These are phyloP conservation scores for Astrocystis sublimbata DNA, from an alignment of 495 filamentous ascomycete genomes.

Conservation along the genomic window DNA sequence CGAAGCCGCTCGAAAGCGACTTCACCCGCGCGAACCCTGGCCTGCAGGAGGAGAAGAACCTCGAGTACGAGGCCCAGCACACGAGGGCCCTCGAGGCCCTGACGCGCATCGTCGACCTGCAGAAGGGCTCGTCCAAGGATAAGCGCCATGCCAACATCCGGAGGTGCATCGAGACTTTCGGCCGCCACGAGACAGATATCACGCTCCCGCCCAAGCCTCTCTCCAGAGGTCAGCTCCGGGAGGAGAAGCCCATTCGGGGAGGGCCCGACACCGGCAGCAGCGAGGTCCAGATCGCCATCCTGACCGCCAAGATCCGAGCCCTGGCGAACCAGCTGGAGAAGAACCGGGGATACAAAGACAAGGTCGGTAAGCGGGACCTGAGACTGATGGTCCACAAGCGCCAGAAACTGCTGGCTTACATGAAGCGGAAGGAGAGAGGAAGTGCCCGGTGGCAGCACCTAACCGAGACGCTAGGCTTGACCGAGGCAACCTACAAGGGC, in stretches of 20 bases:
- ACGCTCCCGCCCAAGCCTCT: conserved; percentile 57
- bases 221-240: conserved; percentile 38
- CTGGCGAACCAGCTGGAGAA: conserved; percentile 63
- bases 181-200: conserved; percentile 84
- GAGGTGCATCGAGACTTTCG: conserved; percentile 83
- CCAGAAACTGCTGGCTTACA: conserved; percentile 82
- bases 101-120: conserved; percentile 70
- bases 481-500: conserved; percentile 80
- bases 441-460: conserved; percentile 85
- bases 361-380: conserved; percentile 91
- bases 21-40: conserved; percentile 45
- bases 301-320: conserved; percentile 90
- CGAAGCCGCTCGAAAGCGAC: conserved; percentile 52
- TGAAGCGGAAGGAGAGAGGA: conserved; percentile 86
- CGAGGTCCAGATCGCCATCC: conserved; percentile 95
- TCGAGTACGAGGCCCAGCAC: conserved; percentile 48
- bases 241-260: conserved; percentile 63
- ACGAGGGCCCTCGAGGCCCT: conserved; percentile 64
- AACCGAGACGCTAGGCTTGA: conserved; percentile 77
- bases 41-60: conserved; percentile 38
- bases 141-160: conserved; percentile 75
- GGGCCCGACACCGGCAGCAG: conserved; percentile 90
- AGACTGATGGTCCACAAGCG: conserved; percentile 81
- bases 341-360: conserved; percentile 65
- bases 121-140: conserved; percentile 74